Evolutionary conservation across 2,329 filamentous ascomycete genomes (phyloP), one percentile per base, ranked within the genome.

Genomic region (Scedosporium aurantiacum): DNA sequence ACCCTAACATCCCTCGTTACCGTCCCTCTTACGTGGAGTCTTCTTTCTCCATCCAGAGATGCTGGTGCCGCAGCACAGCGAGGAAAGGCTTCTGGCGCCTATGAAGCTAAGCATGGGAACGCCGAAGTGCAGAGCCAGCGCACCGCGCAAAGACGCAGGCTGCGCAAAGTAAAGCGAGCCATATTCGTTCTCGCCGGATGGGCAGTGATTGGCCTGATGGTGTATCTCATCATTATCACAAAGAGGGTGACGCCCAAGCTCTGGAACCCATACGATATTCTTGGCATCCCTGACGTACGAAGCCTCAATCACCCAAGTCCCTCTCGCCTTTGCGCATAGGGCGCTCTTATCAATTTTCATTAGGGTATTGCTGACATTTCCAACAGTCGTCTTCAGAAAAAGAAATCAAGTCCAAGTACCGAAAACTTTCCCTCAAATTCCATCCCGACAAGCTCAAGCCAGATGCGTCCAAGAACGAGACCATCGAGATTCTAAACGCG

Each of bases 251-350:
- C 80, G 32, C 82, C 86, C 57, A 91, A 94, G 76, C 82, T 96
- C 62, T 99, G 93, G 90, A 95, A 99, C 75, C 94, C 94, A 1
- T 99, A 97, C 76, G 90, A 96, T 67, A 95, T 99, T 68, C 78
- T 99, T 62, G 90, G 90, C 55, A 82, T 99, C 62, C 85, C 89
- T 67, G 89, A 92, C 74, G 88, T 91, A 78, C 68, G 81, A 64
- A 10, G 50, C 16, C 43, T 28, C 21, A 41, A 27, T 47, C 58
- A 14, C 47, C 32, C 8, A n/a, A 1, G 40, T 23, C 23, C 7
- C n/a, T 37, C 37, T 14, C 18, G n/a, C 8, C 58, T 40, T 57
- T 23, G 57, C 37, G 25, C 6, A 60, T 56, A 10, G 25, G 25
- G 6, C 27, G 10, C 8, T 14, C 41, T 16, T 1, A 6, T 47